Evolutionary conservation across 768 basidiomycete genomes (phyloP), one percentile per base, ranked within the genome.

Genomic region (Boletus rubropictus): DNA sequence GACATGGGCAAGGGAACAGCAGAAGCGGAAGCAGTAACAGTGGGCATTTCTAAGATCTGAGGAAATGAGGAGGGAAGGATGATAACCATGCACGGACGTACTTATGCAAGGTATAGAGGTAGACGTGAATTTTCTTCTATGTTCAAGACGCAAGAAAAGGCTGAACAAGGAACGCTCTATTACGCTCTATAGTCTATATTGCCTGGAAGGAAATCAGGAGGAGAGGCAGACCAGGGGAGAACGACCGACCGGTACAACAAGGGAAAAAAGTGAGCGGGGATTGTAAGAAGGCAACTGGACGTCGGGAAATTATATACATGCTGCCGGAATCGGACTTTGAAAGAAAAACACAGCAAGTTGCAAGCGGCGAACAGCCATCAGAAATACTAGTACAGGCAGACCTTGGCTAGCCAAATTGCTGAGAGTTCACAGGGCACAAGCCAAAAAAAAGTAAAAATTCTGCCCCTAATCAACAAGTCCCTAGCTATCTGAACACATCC

Each of bases 1-100:
- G 79, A 78, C 59, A 79, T 82, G 50, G 86, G 79, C 53, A 79
- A 71, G 57, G 85, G 77, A 51, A 72, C 21, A 64, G 77, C 69
- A 70, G 71, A 56, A 64, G 80, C 66, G 59, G 80, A 69, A 60
- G 88, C 80, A 52, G 82, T 83, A 69, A 80, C 79, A 72, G 87
- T 82, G 55, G 88, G 86, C 88, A 91, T 91, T 70, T 82, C 74
- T 73, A 69, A 64, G 60, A 71, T 79, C 79, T 84, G 52, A 7
- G 25, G 35, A 22, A 8, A 32, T 53, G 42, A 50, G 45, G 46
- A 7, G 18, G 3, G 7, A 31, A 27, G 17, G n/a, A 31, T 5
- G 21, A 5, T 7, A 14, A 4, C n/a, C 18, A 35, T 15, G 41
- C n/a, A 33, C 35, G 29, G 37, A 64, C 69, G 42, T 46, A 80